Evolutionary conservation across 768 basidiomycete genomes (phyloP), one percentile per base, ranked within the genome.

Genomic region (Amyloporia xantha): DNA sequence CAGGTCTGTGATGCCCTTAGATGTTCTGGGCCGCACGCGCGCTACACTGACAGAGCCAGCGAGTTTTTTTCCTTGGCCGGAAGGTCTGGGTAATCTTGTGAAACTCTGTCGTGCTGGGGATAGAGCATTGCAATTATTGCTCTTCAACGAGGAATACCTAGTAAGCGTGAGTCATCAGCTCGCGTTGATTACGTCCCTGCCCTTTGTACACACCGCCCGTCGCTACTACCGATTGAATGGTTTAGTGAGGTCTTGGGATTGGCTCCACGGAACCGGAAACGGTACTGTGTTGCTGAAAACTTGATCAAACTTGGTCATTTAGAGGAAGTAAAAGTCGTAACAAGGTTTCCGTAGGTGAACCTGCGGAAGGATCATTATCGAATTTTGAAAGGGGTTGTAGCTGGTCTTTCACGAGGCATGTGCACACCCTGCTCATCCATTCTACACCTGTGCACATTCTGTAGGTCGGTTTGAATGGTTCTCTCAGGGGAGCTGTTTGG

Each of bases 1-100:
- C 84, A 85, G 84, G 84, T 84, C 82, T 85, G 81, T 84, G 83
- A 85, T 84, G 82, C 82, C 81, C 82, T 84, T 83, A 85, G 84
- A 84, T 85, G 82, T 84, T 83, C 82, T 84, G 82, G 83, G 82
- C 81, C 78, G 79, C 84, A 86, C 78, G 80, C 79, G 78, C 77
- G 80, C 81, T 85, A 85, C 84, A 85, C 84, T 86, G 83, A 86
- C 83, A 78, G 81, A 79, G 82, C 82, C 84, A 86, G 82, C 78
- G 82, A 84, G 83, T n/a, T n/a, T n/a, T n/a, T n/a, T n/a, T n/a
- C n/a, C n/a, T n/a, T n/a, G n/a, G n/a, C n/a, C n/a, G n/a, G n/a
- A n/a, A n/a, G n/a, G n/a, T n/a, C n/a, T n/a, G n/a, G n/a, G n/a
- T n/a, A n/a, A n/a, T n/a, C n/a, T 80, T 81, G 78, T 82, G 78